Percentiles rank a stretch among this genome's conserved stretches.
Evolutionary conservation across 768 basidiomycete species (phyloP).

Genomic region (Ramaria sp.): DNA sequence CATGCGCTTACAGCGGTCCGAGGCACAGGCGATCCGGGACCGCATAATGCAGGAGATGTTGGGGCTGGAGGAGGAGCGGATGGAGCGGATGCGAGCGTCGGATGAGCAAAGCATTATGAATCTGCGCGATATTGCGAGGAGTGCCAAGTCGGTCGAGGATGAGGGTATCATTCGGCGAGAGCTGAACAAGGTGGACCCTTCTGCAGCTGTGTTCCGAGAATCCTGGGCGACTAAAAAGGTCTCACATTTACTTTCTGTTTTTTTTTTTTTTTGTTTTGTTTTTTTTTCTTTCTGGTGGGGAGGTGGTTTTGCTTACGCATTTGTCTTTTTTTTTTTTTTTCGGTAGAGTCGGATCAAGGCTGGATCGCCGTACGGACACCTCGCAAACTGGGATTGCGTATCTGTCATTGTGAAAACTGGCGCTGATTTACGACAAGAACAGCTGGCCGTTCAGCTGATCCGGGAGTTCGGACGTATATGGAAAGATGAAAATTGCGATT

Average conservation of each 20-base stretch:
- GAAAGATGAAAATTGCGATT: constrained; percentile 85
- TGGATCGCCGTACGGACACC: constrained; percentile 90
- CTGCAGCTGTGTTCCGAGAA: constrained; percentile 91
- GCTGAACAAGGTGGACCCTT: constrained; percentile 90
- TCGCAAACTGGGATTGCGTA: constrained; percentile 81
- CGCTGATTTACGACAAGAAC: constrained; percentile 92
- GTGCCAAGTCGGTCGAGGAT: constrained; percentile 68
- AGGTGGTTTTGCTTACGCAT: too few species aligned
- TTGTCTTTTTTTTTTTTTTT: constrained; percentile 1
- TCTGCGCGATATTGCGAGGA: constrained; percentile 25
- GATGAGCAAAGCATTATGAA: constrained; percentile 1
- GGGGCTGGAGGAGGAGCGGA: constrained; percentile 89
- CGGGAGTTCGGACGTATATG: constrained; percentile 89
- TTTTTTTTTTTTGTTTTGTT: too few species aligned
- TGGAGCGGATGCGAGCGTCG: constrained; percentile 63
- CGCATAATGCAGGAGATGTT: constrained; percentile 99
- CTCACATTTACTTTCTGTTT: constrained; percentile 6
- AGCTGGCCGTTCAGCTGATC: constrained; percentile 91
- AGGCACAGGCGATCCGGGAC: constrained; percentile 85
- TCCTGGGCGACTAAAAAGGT: constrained; percentile 93
- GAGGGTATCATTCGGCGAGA: constrained; percentile 90
- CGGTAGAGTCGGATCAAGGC: constrained; percentile 78
- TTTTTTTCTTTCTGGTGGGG: too few species aligned
- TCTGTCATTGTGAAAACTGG: constrained; percentile 99
- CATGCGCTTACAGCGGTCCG: constrained; percentile 66